Evolutionary conservation across 345 rosid genomes (phyloP), one percentile per base, ranked within the genome.

Genomic region (Syzygium jambos): DNA sequence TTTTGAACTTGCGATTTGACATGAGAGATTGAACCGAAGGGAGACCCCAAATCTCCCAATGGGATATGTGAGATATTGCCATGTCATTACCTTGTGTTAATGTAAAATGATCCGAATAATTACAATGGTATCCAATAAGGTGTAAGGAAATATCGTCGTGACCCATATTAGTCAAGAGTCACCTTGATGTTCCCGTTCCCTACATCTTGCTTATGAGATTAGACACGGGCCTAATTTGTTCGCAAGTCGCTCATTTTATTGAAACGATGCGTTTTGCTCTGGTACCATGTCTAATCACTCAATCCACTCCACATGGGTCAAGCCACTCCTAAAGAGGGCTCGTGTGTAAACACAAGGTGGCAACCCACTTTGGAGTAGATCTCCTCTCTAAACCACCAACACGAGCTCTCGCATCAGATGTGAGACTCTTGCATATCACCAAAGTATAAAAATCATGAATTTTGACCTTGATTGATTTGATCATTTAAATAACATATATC

Each of bases 241-340:
- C 30, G 0, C 1, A 4, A n/a, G 13, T 61, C 1, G 0, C 19
- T n/a, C 19, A n/a, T 13, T 1, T 59, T 2, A 59, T 0, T 5
- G 4, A 6, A 59, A 59, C 0, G 6, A 13, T 4, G 4, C 4
- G 3, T 14, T n/a, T n/a, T 61, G 4, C 38, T 3, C 16, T 12
- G 2, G 5, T 0, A 61, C 7, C 5, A n/a, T n/a, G 0, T 61
- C 10, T n/a, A n/a, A 61, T 61, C 9, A 61, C 34, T 61, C 4
- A 3, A 61, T 61, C 15, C 19, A 61, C 27, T 61, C 2, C 4
- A n/a, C 4, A n/a, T 14, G 73, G 15, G 19, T 61, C 73, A 8
- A 61, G 2, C 3, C 4, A 13, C 17, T 52, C 19, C 16, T 52
- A 14, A 52, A 16, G 6, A 5, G 9, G 3, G n/a, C 29, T 59